Evolutionary conservation across 2,329 filamentous ascomycete genomes (phyloP).

Genomic region (Aureobasidium mangrovei): DNA sequence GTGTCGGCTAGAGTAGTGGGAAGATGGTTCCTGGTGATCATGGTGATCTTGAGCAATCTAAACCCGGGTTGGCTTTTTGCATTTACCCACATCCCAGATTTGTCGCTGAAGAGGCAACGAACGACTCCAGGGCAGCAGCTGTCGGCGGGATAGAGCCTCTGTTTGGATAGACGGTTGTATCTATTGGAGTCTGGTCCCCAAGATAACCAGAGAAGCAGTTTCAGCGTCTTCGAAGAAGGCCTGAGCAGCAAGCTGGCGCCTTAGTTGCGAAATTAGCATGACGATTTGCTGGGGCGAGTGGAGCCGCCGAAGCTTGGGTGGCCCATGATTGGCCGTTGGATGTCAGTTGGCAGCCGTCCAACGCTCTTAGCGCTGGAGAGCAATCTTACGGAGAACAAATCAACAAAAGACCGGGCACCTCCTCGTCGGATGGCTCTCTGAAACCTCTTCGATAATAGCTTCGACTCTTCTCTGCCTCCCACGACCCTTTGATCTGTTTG

Average conservation of each 20-base stretch:
- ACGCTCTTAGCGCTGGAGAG: slow-evolving; percentile 7
- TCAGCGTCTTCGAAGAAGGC: slow-evolving; percentile 2
- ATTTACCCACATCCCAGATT: background rate
- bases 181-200: slow-evolving; percentile 14
- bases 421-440: background rate
- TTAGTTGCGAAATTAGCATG: slow-evolving; percentile 2
- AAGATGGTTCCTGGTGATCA: slow-evolving; percentile 10
- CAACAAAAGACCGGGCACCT: slow-evolving; percentile 10
- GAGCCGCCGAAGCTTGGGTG: background rate
- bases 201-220: slow-evolving; percentile 5
- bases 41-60: slow-evolving; percentile 4
- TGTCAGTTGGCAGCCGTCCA: background rate
- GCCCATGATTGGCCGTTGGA: slow-evolving; percentile 5
- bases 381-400: slow-evolving; percentile 7
- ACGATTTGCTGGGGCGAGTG: slow-evolving; percentile 9
- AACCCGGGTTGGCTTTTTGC: slow-evolving; percentile 7
- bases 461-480: slow-evolving; percentile 19
- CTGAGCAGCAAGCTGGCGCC: background rate
- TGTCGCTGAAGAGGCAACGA: background rate
- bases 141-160: background rate
- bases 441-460: slow-evolving; percentile 4
- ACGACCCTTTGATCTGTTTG: slow-evolving; percentile 17
- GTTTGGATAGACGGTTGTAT: slow-evolving; percentile 5
- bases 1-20: slow-evolving; percentile 3
- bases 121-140: background rate